Base-by-base conservation (phyloP, 2,329 filamentous ascomycete species). In the Ambrosiella xylebori region DNA sequence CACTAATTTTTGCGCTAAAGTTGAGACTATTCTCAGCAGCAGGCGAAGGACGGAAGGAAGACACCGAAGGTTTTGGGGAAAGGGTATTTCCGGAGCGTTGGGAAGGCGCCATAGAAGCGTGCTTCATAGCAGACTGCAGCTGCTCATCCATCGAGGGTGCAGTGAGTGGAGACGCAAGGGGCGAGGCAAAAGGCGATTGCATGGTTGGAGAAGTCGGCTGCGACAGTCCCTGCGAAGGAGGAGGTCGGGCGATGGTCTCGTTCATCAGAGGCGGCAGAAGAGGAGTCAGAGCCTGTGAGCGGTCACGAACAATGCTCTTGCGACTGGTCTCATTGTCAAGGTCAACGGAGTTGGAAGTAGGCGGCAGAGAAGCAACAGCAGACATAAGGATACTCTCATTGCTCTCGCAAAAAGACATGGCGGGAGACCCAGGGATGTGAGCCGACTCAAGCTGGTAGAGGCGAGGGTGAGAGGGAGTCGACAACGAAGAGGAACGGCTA, bases 231-330 rank as follows among this genome's bases (percentile, higher is more conserved):
- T 58, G 57, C 15, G 45, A 35, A 37, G 58, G 38, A 3, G 58
- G 58, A 7, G 59, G 59, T 27, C 54, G 56, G 38, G 37, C 53
- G 2, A 60, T 50, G 11, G 55, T 51, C 58, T 79, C 77, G 36
- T 79, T 82, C 73, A 94, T 79, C 40, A 93, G 76, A 0, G 90
- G 90, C 7, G 90, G 90, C 1, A 96, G 76, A 7, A 96, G 76
- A 44, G 90, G 91, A 2, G 90, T 96, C 3, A 85, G 85, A 0
- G 87, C 85, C 64, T 86, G 66, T 49, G 72, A 70, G 54, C 78
- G 76, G 71, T 71, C 81, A 68, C 71, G 82, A 71, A 71, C 69
- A 71, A 78, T 56, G 47, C 51, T 55, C 55, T 60, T 54, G 55
- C 57, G 36, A 39, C 47, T 47, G 17, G 35, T n/a, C 12, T 56